Evolutionary conservation across 2,329 filamentous ascomycete genomes (phyloP).

Genomic region (Fusarium sp.): DNA sequence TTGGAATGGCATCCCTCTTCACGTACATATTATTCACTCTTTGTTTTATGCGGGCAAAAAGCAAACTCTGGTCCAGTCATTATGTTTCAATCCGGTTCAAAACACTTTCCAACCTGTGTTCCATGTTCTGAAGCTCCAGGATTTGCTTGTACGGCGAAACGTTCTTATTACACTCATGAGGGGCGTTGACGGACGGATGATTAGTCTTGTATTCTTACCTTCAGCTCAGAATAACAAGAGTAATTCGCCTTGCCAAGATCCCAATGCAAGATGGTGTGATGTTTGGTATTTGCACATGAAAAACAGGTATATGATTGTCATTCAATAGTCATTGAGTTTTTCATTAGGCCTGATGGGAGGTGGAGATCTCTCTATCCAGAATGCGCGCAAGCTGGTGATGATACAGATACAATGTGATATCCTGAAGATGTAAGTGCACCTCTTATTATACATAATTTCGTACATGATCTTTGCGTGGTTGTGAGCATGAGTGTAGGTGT

Average conservation of each 20-base stretch:
- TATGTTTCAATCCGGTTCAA: slow-evolving; percentile 7
- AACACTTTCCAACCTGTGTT: slow-evolving; percentile 3
- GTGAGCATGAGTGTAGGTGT: slow-evolving; percentile 14
- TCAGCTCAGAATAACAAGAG: slow-evolving; percentile 17
- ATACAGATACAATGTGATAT: slow-evolving; percentile 13
- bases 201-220: slow-evolving; percentile 14
- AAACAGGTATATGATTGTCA: background rate
- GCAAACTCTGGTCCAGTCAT: slow-evolving; percentile 20
- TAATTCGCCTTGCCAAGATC: background rate
- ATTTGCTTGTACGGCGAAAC: slow-evolving; percentile 2
- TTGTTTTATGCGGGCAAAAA: slow-evolving; percentile 18
- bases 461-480: slow-evolving; percentile 16
- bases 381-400: background rate
- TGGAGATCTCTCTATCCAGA: background rate
- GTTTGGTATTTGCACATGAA: background rate
- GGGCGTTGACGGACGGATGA: slow-evolving; percentile 21
- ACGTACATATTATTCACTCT: slow-evolving; percentile 29
- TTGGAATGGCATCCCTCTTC: slow-evolving; percentile 17
- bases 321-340: background rate
- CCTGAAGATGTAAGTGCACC: slow-evolving; percentile 6
- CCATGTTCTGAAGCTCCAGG: slow-evolving; percentile 1
- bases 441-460: slow-evolving; percentile 35
- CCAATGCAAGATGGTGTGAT: background rate
- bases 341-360: background rate
- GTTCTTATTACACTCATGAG: slow-evolving; percentile 11